Conservation (phyloP, 2,329 filamentous ascomycete species). For the Aspergillus novofumigatus region DNA sequence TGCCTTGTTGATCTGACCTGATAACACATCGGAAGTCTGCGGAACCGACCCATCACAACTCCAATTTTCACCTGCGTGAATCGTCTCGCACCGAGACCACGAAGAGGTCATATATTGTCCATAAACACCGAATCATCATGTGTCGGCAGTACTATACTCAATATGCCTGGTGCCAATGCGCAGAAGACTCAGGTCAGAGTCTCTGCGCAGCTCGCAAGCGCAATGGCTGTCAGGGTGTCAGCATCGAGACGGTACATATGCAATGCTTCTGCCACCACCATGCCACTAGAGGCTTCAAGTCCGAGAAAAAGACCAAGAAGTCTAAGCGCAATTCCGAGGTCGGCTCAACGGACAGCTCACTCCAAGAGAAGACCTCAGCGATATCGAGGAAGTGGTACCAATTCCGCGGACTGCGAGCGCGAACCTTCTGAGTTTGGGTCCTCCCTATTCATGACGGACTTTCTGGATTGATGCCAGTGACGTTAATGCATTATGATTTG, state of each 20-base stretch:
- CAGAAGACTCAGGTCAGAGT: constrained; percentile 31
- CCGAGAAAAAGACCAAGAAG: constrained; percentile 28
- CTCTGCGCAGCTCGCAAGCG: constrained; percentile 25
- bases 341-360: constrained; percentile 4
- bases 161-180: constrained; percentile 38
- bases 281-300: constrained; percentile 29
- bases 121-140: constrained; percentile 18
- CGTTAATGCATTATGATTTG: neutral
- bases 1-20: neutral
- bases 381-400: constrained; percentile 29
- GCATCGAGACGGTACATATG: constrained; percentile 35
- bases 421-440: constrained; percentile 8
- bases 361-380: constrained; percentile 23
- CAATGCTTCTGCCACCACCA: constrained; percentile 38
- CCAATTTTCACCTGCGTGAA: neutral
- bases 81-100: neutral
- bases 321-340: constrained; percentile 1
- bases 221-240: constrained; percentile 27
- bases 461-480: neutral
- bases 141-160: constrained; percentile 35
- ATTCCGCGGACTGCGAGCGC: constrained; percentile 23
- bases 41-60: neutral
- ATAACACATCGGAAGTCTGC: neutral
- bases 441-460: neutral
- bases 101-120: neutral